Evolutionary conservation across 164 flowering plant species (phyloP), one percentile per base, ranked within the genome.

Genomic region (Annona cherimola): DNA sequence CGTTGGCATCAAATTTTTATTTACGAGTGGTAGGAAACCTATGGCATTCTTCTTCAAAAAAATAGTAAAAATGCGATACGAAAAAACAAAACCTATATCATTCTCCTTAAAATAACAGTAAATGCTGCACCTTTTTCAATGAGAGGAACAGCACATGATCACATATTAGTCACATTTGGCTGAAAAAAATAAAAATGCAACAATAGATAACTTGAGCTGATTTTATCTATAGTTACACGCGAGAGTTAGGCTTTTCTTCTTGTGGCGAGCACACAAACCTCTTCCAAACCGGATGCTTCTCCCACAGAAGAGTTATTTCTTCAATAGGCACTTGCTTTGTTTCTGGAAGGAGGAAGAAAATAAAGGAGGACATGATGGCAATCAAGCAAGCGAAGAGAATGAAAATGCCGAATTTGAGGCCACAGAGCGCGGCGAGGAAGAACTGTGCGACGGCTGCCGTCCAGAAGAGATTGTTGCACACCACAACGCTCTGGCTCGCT

Each of bases 321-420:
- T 94, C 97, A 3, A 94, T 94, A 2, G 97, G 98, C 19, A 94
- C 91, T 75, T 88, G 96, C 84, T 94, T 94, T 1, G 94, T 94
- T 79, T 94, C 98, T 0, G 98, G 98, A 79, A 92, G 75, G 45
- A 94, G 88, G 78, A 94, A 88, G 87, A 35, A 88, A 42, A 94
- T 84, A 77, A 92, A 92, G 72, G 63, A 8, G 73, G 86, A 84
- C 98, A 90, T 92, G 73, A 81, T 71, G 50, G 86, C 0, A 9
- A 94, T 83, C 79, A 90, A 77, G 45, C 82, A 83, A 1, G 81
- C 97, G 71, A 92, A 94, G n/a, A 94, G 78, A 76, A 94, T 66
- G 87, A 94, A 94, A 42, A 90, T 87, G 2, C 97, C 96, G 64
- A 83, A 92, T 70, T 63, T 76, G 18, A 92, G 93, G 77, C 90